Percentiles rank a stretch among this genome's conserved stretches.
phyloP scores from a whole-genome alignment of 2,329 filamentous ascomycete genomes.

The Ophiostoma sp. region DNA sequence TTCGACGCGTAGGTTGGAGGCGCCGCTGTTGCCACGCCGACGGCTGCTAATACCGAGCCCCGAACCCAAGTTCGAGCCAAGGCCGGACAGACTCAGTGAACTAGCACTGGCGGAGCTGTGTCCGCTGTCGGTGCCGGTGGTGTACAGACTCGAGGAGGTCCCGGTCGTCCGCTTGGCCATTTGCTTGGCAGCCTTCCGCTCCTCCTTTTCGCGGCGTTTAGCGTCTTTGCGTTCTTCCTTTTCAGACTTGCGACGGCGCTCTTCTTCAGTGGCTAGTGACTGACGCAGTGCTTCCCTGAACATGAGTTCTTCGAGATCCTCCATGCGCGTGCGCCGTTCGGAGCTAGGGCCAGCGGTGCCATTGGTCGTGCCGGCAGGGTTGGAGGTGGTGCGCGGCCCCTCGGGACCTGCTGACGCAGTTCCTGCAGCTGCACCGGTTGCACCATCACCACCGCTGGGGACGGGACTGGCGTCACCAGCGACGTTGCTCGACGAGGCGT shows the following conservation, averaged over 20 bases:
- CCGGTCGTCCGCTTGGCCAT: slow-evolving; percentile 39
- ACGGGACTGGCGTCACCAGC: slow-evolving; percentile 36
- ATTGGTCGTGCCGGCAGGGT: neutral
- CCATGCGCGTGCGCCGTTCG: slow-evolving; percentile 58
- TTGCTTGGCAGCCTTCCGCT: slow-evolving; percentile 75
- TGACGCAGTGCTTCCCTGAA: slow-evolving; percentile 93
- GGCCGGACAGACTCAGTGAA: slow-evolving; percentile 60
- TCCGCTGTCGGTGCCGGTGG: slow-evolving; percentile 40
- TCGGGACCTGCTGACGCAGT: slow-evolving; percentile 36
- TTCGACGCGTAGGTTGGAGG: slow-evolving; percentile 61
- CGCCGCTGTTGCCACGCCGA: slow-evolving; percentile 59
- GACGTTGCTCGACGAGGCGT: slow-evolving; percentile 41
- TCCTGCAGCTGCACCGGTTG: slow-evolving; percentile 23
- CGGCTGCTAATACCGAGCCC: slow-evolving; percentile 42
- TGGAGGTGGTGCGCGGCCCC: slow-evolving; percentile 33
- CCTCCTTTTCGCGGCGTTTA: slow-evolving; percentile 82
- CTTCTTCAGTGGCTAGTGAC: slow-evolving; percentile 89
- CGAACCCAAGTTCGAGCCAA: slow-evolving; percentile 61
- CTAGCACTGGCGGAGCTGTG: slow-evolving; percentile 61
- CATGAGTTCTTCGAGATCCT: slow-evolving; percentile 97
- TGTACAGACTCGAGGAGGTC: slow-evolving; percentile 44
- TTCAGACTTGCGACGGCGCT: slow-evolving; percentile 81
- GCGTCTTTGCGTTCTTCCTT: slow-evolving; percentile 79
- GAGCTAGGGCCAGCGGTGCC: slow-evolving; percentile 34
- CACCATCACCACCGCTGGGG: slow-evolving; percentile 12